Conservation (phyloP, 192 early-diverging fungal species). For the Podila verticillata region DNA sequence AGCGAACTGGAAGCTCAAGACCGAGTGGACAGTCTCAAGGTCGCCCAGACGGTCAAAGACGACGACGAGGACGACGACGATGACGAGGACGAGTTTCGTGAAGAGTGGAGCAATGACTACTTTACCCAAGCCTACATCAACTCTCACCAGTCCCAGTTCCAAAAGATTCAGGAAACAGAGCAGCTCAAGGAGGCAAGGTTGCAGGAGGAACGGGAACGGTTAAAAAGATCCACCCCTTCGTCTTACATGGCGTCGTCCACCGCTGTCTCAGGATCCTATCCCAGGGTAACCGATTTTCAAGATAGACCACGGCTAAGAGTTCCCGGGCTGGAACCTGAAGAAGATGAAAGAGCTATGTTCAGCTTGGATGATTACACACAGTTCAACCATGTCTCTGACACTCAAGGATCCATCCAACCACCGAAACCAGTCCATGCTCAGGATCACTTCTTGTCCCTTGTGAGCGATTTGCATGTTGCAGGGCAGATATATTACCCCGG, state of each 20-base stretch:
- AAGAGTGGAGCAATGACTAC: slow-evolving; percentile 48
- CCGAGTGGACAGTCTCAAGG: background rate
- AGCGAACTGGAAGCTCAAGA: background rate
- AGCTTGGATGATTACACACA: slow-evolving; percentile 20
- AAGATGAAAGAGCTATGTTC: background rate
- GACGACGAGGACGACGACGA: slow-evolving; percentile 18
- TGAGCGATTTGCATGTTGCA: slow-evolving; percentile 33
- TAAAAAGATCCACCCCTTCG: background rate
- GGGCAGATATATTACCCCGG: slow-evolving; percentile 42
- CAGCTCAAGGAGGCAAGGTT: slow-evolving; percentile 31
- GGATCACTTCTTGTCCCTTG: slow-evolving; percentile 30
- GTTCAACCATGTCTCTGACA: background rate
- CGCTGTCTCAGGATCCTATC: background rate
- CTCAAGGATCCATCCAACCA: background rate
- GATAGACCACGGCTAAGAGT: slow-evolving; percentile 8
- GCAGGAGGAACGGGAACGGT: slow-evolving; percentile 27
- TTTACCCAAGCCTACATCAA: slow-evolving; percentile 48
- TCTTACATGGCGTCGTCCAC: background rate
- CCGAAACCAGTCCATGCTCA: slow-evolving; percentile 13
- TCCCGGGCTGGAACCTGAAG: slow-evolving; percentile 22
- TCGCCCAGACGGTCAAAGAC: background rate
- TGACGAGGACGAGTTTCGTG: slow-evolving; percentile 39
- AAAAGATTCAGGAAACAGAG: slow-evolving; percentile 38
- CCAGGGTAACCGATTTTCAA: background rate
- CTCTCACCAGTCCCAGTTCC: slow-evolving; percentile 32